These are phyloP conservation scores for Picocystis sp. DNA, from an alignment of 163 green algal species.

Conservation along the genomic window DNA sequence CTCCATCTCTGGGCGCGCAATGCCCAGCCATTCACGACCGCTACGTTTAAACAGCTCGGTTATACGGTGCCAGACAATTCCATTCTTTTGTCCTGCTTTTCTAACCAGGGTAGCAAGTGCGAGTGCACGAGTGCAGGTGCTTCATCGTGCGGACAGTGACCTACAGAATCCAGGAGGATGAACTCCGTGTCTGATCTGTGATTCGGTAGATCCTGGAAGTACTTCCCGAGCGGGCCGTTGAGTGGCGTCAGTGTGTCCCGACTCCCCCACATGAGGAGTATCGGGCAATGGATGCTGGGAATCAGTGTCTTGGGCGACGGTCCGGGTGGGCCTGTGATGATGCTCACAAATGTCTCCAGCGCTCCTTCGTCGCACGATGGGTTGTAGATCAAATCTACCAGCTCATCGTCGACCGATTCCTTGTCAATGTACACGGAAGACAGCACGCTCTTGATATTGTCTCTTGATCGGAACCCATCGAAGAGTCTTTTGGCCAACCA, in stretches of 20 bases:
- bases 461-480: constrained; percentile 20
- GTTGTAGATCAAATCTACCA: constrained; percentile 48
- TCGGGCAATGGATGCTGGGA: constrained; percentile 20
- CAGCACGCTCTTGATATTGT: constrained; percentile 31
- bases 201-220: constrained; percentile 37
- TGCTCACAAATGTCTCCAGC: constrained; percentile 57
- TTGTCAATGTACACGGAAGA: constrained; percentile 38
- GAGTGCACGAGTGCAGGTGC: too few relatives aligned
- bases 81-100: too few relatives aligned
- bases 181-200: constrained; percentile 26
- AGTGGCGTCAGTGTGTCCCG: constrained; percentile 65
- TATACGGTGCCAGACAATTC: too few relatives aligned
- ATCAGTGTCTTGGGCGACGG: constrained; percentile 35
- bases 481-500: constrained; percentile 35
- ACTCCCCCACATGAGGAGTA: constrained; percentile 62
- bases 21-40: too few relatives aligned
- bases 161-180: constrained; percentile 20
- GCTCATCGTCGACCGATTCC: constrained; percentile 45
- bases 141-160: constrained; percentile 22
- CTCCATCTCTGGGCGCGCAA: too few relatives aligned
- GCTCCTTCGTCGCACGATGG: constrained; percentile 36
- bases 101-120: too few relatives aligned
- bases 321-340: constrained; percentile 37
- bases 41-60: too few relatives aligned
- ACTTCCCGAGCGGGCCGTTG: constrained; percentile 60